Base-by-base conservation (phyloP, 1,284 basidiomycete species). In the Schizophyllum commune region DNA sequence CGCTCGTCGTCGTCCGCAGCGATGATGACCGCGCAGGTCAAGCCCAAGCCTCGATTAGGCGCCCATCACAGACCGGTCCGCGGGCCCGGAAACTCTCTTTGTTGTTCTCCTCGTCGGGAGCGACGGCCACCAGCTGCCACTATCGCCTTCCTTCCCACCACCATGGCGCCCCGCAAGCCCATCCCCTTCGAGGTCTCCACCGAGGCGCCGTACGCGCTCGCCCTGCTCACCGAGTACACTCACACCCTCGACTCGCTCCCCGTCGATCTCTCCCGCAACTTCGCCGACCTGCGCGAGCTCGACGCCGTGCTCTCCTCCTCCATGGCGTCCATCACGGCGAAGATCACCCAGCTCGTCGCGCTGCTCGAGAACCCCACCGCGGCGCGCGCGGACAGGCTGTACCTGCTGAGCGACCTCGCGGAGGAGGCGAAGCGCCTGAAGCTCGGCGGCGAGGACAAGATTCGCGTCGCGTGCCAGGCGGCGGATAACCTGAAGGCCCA, bases 401-500 rank as follows among this genome's bases (percentile, higher is more conserved):
- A 88, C 76, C 85, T 96, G 32, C 84, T 99, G 63, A 84, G 88
- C 63, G 93, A 97, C 72, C 94, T 98, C 68, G 94, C 95, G 9
- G 95, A 98, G 64, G 96, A 98, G 74, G 94, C 95, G 0, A 79
- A 84, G 52, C 84, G 91, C 57, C 92, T 98, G 77, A 95, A 95
- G 74, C 85, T 96, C 62, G 97, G 97, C 52, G 94, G 92, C 55
- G 97, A 99, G 73, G 96, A 99, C 85, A 99, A 99, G 82, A 98
- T 99, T 72, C 86, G 96, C 69, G 95, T 98, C 62, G 95, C 95
- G 9, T 94, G 91, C 66, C 91, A 91, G 67, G 96, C 96, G 9
- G 94, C 94, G 60, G 96, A 99, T 76, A 92, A 85, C 74, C 83
- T 96, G 71, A 84, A 86, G 65, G 76, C 79, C 4, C 91, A 95